Conservation (phyloP, 2,329 filamentous ascomycete species). For the Pezicula carpinea region DNA sequence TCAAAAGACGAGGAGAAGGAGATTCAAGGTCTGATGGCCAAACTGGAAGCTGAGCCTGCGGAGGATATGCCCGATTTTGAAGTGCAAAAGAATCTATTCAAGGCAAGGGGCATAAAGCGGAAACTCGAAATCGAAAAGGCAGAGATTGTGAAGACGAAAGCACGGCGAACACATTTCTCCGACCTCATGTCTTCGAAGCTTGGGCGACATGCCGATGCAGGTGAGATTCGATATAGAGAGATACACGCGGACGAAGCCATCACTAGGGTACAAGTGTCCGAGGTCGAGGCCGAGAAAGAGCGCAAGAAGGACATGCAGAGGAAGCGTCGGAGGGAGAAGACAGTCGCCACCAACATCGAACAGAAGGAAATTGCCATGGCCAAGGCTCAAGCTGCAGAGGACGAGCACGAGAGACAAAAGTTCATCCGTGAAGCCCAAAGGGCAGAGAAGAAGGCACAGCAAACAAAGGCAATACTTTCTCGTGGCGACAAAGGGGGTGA, state of each 20-base stretch:
- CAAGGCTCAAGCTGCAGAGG: conserved; percentile 71
- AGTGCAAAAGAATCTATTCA: conserved; percentile 43
- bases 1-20: conserved; percentile 61
- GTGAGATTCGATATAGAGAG: conserved; percentile 71
- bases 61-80: conserved; percentile 48
- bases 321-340: conserved; percentile 92
- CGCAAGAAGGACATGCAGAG: conserved; percentile 99
- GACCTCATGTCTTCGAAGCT: conserved; percentile 57
- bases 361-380: conserved; percentile 80
- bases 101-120: conserved; percentile 61
- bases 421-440: conserved; percentile 82
- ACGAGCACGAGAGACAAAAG: conserved; percentile 77
- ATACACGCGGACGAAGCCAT: conserved; percentile 77
- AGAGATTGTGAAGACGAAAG: conserved; percentile 62
- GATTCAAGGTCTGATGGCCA: conserved; percentile 61
- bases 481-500: conserved; percentile 77
- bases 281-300: conserved; percentile 92
- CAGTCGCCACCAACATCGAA: conserved; percentile 88
- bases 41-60: conserved; percentile 54
- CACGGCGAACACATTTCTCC: conserved; percentile 56
- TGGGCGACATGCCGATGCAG: conserved; percentile 61
- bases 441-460: conserved; percentile 86
- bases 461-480: conserved; percentile 81
- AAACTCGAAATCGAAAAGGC: conserved; percentile 57
- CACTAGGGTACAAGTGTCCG: conserved; percentile 81